phyloP scores from a whole-genome alignment of 352 stramenopile species.

The Globisporangium echinulatum region DNA sequence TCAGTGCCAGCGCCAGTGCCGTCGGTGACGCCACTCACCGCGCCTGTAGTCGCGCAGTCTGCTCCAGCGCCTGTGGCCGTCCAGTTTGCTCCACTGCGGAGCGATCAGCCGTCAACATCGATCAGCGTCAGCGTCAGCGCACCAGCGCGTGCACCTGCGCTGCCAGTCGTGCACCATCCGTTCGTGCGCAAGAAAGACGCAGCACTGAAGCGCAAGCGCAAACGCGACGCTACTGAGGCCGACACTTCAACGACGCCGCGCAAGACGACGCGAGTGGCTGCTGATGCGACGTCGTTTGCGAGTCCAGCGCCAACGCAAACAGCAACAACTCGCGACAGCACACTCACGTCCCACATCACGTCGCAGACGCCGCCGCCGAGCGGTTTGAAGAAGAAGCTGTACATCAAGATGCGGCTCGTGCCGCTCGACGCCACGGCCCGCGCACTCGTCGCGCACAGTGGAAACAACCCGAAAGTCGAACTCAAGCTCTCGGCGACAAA shows the following conservation, averaged over 20 bases:
- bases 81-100: no score
- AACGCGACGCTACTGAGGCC: slow-evolving; percentile 13
- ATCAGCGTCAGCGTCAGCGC: no score
- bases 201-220: slow-evolving; percentile 18
- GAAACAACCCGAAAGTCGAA: slow-evolving; percentile 72
- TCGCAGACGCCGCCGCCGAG: slow-evolving; percentile 47
- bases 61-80: no score
- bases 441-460: slow-evolving; percentile 29
- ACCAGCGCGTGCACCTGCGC: neutral
- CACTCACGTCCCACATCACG: slow-evolving; percentile 8
- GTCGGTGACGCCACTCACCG: no score
- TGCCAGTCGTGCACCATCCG: slow-evolving; percentile 41
- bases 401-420: slow-evolving; percentile 81
- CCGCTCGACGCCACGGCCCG: slow-evolving; percentile 61
- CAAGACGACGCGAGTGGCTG: neutral
- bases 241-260: neutral
- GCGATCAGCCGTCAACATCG: no score
- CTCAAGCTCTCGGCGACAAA: slow-evolving; percentile 77
- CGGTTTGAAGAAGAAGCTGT: slow-evolving; percentile 58
- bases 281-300: slow-evolving; percentile 20
- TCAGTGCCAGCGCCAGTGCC: neutral
- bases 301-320: slow-evolving; percentile 22
- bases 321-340: neutral
- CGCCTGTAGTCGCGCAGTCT: no score
- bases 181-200: slow-evolving; percentile 50